These are phyloP conservation scores for Tetraselmis striata DNA, from an alignment of 139 green algal genomes.

Conservation along the genomic window DNA sequence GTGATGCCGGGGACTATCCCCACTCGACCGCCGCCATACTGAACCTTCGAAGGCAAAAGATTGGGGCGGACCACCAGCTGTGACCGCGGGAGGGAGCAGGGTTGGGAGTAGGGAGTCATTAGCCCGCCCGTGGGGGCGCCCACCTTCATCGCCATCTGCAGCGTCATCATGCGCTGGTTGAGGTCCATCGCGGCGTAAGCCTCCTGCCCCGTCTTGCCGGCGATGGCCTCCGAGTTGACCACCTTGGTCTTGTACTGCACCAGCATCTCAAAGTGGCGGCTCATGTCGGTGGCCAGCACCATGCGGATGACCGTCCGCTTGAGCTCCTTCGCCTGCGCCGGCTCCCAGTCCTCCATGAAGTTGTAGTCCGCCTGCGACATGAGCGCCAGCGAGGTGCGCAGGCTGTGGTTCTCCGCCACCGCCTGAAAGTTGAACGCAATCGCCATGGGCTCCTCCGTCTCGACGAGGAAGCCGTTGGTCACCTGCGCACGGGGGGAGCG, in stretches of 20 bases:
- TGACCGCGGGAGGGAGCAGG: too few species aligned
- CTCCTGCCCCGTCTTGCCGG: background rate
- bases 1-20: too few species aligned
- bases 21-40: too few species aligned
- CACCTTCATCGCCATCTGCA: background rate
- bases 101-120: too few species aligned
- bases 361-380: background rate
- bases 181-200: background rate
- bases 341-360: background rate
- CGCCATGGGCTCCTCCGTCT: background rate
- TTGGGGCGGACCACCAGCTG: too few species aligned
- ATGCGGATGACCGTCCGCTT: background rate
- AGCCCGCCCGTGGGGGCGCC: too few species aligned
- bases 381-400: background rate
- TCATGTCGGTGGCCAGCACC: background rate
- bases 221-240: background rate
- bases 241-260: background rate
- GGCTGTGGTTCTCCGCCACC: background rate
- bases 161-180: background rate
- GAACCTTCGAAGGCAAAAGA: too few species aligned
- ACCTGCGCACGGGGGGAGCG: background rate
- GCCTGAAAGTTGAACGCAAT: background rate
- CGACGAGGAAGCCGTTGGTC: background rate
- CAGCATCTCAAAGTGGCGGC: background rate
- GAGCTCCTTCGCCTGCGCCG: background rate